A percentile compares a stretch with the other conserved stretches of the same genome.
These are phyloP conservation scores for Oryza meridionalis DNA, from an alignment of 176 grass and related monocot genomes.

Conservation along the genomic window DNA sequence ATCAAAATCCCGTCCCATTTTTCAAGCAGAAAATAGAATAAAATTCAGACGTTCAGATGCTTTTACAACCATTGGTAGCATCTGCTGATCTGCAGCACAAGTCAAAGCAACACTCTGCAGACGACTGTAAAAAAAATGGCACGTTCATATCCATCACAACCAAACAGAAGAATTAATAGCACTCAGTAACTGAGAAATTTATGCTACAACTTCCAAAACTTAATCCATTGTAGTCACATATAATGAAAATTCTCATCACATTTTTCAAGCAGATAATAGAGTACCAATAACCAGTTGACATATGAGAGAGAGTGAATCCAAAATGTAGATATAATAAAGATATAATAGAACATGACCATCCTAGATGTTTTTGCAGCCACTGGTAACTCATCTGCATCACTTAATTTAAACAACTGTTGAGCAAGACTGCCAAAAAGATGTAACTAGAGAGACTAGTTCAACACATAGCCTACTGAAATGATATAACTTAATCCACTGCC, in stretches of 20 bases:
- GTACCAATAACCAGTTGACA: background rate
- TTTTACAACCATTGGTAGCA: background rate
- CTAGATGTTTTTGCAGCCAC: background rate
- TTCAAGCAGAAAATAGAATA: background rate
- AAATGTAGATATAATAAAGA: background rate
- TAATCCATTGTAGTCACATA: background rate
- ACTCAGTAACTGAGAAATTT: too few species aligned
- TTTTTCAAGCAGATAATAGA: background rate
- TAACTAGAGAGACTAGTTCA: background rate
- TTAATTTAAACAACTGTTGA: background rate
- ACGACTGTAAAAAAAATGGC: background rate
- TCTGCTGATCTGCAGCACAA: background rate
- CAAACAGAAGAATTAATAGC: background rate
- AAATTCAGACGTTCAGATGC: background rate
- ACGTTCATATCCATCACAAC: background rate
- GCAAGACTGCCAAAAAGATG: background rate
- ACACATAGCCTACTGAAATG: background rate
- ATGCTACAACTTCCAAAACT: background rate
- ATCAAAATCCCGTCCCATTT: background rate
- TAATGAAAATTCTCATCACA: background rate
- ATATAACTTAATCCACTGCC: slow-evolving; percentile 4
- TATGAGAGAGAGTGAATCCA: background rate
- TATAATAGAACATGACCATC: slow-evolving; percentile 5
- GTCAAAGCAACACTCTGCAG: background rate
- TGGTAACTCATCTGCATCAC: background rate